These are phyloP conservation scores for Leucosporidium yakuticum DNA, from an alignment of 768 basidiomycete species.

Conservation along the genomic window DNA sequence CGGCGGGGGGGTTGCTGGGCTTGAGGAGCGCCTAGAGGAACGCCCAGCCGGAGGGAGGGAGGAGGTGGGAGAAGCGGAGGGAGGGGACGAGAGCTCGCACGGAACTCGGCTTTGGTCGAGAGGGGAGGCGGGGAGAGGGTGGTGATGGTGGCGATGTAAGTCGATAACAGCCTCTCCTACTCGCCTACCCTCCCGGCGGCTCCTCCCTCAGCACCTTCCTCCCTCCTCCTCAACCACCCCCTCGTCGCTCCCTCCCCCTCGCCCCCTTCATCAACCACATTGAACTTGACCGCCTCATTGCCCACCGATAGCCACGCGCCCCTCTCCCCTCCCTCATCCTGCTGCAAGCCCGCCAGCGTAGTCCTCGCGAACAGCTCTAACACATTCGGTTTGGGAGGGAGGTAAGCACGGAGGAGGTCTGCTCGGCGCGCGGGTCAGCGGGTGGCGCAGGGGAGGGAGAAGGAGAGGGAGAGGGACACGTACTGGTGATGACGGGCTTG, in stretches of 20 bases:
- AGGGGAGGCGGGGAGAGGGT: too few species aligned
- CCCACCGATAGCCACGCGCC: slow-evolving; percentile 19
- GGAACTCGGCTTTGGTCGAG: too few species aligned
- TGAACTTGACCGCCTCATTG: slow-evolving; percentile 33
- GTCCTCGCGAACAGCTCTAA: slow-evolving; percentile 30
- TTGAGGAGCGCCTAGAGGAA: too few species aligned
- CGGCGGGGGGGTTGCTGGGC: too few species aligned
- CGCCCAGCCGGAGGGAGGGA: too few species aligned
- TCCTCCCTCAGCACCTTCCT: background rate
- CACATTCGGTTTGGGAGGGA: slow-evolving; percentile 11
- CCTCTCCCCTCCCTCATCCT: background rate
- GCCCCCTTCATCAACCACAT: background rate
- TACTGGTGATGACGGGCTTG: slow-evolving; percentile 26
- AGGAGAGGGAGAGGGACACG: background rate
- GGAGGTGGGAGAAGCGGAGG: too few species aligned
- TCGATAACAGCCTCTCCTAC: too few species aligned
- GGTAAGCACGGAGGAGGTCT: slow-evolving; percentile 18
- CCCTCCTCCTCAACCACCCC: slow-evolving; percentile 15
- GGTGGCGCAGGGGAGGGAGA: background rate
- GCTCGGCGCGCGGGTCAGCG: background rate
- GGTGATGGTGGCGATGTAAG: too few species aligned
- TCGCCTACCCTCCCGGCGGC: too few species aligned
- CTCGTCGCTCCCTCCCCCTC: background rate
- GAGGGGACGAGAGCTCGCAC: too few species aligned
- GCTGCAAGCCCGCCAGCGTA: slow-evolving; percentile 2